phyloP scores from a whole-genome alignment of 23 red algal genomes.

The Gracilariopsis chorda region DNA sequence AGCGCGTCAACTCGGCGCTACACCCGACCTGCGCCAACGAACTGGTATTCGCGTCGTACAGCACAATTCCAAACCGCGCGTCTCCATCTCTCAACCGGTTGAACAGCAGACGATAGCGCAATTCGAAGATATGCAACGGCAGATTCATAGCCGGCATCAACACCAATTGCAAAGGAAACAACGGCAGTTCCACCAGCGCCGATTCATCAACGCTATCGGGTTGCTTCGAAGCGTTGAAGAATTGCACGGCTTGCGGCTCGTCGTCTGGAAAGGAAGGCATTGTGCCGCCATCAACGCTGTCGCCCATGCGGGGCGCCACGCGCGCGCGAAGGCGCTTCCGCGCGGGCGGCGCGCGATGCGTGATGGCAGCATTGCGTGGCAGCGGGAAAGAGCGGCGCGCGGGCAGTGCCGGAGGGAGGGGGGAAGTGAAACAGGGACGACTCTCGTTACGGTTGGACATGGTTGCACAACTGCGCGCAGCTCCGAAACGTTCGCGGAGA shows the following conservation, averaged over 20 bases:
- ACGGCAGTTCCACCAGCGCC: slow-evolving; percentile 50
- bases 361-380: neutral
- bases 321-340: neutral
- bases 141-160: slow-evolving; percentile 64
- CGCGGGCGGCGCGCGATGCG: neutral
- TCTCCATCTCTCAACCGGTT: slow-evolving; percentile 77
- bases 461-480: too few species aligned
- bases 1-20: slow-evolving; percentile 74
- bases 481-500: too few species aligned
- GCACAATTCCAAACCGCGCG: slow-evolving; percentile 82
- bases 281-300: neutral
- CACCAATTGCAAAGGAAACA: slow-evolving; percentile 92
- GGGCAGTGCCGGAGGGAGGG: too few species aligned
- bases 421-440: too few species aligned
- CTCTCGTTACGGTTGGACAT: too few species aligned
- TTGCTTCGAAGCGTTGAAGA: neutral
- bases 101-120: slow-evolving; percentile 88
- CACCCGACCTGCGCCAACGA: slow-evolving; percentile 68
- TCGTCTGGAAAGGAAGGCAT: neutral
- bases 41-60: slow-evolving; percentile 68
- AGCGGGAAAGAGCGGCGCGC: neutral
- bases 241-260: neutral
- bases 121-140: slow-evolving; percentile 97
- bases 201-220: neutral
- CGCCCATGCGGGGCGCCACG: neutral